These are phyloP conservation scores for Dillenia turbinata DNA, from an alignment of 164 flowering plant species.

Conservation along the genomic window DNA sequence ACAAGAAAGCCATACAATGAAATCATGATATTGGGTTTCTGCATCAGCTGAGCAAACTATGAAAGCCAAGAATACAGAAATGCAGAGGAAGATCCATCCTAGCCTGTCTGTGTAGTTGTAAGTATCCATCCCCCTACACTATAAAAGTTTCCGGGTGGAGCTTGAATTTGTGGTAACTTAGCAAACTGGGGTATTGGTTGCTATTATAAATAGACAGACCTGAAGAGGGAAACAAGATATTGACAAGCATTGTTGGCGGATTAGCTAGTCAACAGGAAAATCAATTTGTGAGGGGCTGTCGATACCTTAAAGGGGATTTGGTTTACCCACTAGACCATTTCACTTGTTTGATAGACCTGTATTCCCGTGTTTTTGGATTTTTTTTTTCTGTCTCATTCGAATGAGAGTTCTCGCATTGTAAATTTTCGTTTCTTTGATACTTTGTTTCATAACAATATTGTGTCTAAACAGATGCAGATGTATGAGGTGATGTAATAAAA, in stretches of 20 bases:
- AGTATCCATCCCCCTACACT: conserved; percentile 19
- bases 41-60: conserved; percentile 21
- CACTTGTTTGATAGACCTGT: too few relatives aligned
- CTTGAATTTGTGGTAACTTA: background rate
- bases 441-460: background rate
- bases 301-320: conserved; percentile 26
- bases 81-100: conserved; percentile 6
- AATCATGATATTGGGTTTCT: conserved; percentile 40
- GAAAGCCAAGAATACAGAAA: conserved; percentile 13
- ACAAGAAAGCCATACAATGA: conserved; percentile 34
- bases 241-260: background rate
- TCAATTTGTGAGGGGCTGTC: too few relatives aligned
- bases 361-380: too few relatives aligned
- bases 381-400: too few relatives aligned
- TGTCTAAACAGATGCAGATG: too few relatives aligned
- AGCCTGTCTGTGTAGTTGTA: conserved; percentile 6
- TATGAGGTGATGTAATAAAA: too few relatives aligned
- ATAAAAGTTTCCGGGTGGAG: background rate
- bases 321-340: conserved; percentile 35
- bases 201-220: background rate
- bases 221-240: too few relatives aligned
- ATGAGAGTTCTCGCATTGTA: too few relatives aligned
- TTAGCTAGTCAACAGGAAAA: conserved; percentile 8
- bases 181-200: conserved; percentile 22
- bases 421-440: background rate